phyloP scores from a whole-genome alignment of 129 eudicot species.

The Erigeron canadensis region DNA sequence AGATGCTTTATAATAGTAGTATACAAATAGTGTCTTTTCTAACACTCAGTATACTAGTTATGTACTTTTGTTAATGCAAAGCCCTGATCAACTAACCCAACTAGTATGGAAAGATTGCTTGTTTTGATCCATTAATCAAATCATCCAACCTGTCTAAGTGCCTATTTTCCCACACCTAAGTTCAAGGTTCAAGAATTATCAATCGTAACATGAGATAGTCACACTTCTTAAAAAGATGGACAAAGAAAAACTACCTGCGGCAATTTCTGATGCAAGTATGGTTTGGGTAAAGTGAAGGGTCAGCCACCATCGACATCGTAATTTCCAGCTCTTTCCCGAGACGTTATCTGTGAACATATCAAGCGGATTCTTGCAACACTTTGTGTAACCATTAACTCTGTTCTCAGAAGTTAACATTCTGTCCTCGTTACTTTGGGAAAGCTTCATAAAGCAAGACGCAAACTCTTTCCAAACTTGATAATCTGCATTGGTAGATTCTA shows the following conservation, averaged over 20 bases:
- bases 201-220: not conserved
- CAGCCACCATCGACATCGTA: conserved; percentile 85
- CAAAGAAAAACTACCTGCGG: conserved; percentile 47
- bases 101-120: not conserved
- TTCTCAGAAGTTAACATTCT: conserved; percentile 49
- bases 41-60: not conserved
- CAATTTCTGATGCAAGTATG: conserved; percentile 59
- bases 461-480: conserved; percentile 65
- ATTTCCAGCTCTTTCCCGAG: conserved; percentile 50
- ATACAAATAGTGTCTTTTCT: not conserved
- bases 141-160: not conserved
- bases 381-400: conserved; percentile 26
- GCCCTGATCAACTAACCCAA: not conserved
- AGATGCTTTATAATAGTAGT: not conserved
- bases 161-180: not conserved
- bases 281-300: conserved; percentile 65
- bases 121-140: not conserved
- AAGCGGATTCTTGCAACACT: conserved; percentile 29
- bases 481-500: conserved; percentile 66
- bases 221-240: not conserved
- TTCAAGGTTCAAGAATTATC: not conserved
- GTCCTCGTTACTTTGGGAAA: conserved; percentile 65
- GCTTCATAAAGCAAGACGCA: conserved; percentile 67
- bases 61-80: not conserved
- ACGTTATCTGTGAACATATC: conserved; percentile 38